These are phyloP conservation scores for Ogataea pini DNA, from an alignment of 805 yeast genomes.

Conservation along the genomic window DNA sequence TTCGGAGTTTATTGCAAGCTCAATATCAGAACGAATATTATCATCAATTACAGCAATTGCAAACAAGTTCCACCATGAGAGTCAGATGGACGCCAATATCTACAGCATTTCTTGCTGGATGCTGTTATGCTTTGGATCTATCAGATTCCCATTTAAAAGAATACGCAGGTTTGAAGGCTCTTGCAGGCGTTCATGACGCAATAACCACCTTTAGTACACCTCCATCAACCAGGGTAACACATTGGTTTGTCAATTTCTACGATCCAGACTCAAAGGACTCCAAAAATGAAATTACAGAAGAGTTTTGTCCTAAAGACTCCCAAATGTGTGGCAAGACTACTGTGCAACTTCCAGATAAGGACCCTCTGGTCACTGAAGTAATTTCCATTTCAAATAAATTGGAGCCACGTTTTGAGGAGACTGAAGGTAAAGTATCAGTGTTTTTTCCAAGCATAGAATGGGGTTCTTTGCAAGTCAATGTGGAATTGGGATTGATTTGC, in stretches of 20 bases:
- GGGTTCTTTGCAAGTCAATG: slow-evolving; percentile 62
- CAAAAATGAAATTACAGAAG: slow-evolving; percentile 34
- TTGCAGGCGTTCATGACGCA: slow-evolving; percentile 52
- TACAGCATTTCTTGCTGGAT: background rate
- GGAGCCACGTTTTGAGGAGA: slow-evolving; percentile 35
- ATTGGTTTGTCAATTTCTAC: slow-evolving; percentile 77
- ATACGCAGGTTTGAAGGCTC: slow-evolving; percentile 43
- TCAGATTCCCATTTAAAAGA: slow-evolving; percentile 35
- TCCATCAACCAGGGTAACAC: slow-evolving; percentile 62
- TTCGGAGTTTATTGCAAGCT: too few species aligned
- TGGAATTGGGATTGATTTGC: slow-evolving; percentile 27
- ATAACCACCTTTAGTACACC: slow-evolving; percentile 60
- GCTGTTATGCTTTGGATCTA: slow-evolving; percentile 27
- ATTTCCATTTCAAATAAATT: slow-evolving; percentile 54
- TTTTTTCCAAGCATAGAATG: slow-evolving; percentile 57
- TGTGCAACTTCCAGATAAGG: slow-evolving; percentile 51
- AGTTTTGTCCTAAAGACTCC: slow-evolving; percentile 67
- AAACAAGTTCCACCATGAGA: background rate
- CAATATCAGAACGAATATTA: too few species aligned
- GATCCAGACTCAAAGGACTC: slow-evolving; percentile 43
- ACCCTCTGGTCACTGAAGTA: slow-evolving; percentile 56
- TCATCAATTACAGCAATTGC: too few species aligned
- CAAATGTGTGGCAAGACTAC: slow-evolving; percentile 76
- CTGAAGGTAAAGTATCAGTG: slow-evolving; percentile 37
- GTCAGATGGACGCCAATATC: background rate